Base-by-base conservation (phyloP, 768 basidiomycete species). In the Tricholoma sp. region DNA sequence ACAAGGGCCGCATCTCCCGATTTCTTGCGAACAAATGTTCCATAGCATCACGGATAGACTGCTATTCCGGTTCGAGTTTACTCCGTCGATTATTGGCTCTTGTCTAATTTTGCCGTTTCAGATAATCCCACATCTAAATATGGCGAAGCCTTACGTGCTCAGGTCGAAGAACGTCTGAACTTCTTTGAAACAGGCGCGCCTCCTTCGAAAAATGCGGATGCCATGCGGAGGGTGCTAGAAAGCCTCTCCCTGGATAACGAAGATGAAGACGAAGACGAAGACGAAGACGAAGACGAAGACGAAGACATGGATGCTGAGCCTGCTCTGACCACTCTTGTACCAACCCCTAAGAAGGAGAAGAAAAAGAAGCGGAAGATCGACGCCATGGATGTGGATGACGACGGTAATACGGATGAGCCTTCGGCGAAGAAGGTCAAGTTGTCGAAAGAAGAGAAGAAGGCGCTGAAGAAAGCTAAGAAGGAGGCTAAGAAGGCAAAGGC, bases 1-100 rank as follows among this genome's bases (percentile, higher is more conserved):
- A 91, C 80, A 98, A 98, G 78, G 96, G 96, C 9, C 88, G 96
- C 54, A 98, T 98, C 68, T 97, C 95, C 3, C 88, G 96, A n/a
- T 98, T 98, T 83, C 79, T 98, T 7, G 96, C 96, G 37, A 98
- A 98, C 81, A 98, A 98, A 74, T 94, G 93, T 68, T 95, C 94
- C 54, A 98, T 98, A 63, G 96, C 96, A 1, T 91, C 93, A 13
- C 82, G 96, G 54, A 98, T 98, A 72, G 96, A 98, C 70, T 98
- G 94, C 71, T 98, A 90, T 68, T 79, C 88, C 2, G 91, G 91
- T 89, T 63, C 54, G 81, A 65, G 12, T 11, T 32, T 34, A 18
- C 15, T 53, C 18, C 1, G 34, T 8, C 17, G 17, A 33, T 9
- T 28, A 34, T 44, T 1, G 32, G 42, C 45, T 50, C 48, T 41